Percentiles rank a stretch among this genome's conserved stretches.
These are phyloP conservation scores for Scutellaria galericulata DNA, from an alignment of 257 asterid species.

Conservation along the genomic window DNA sequence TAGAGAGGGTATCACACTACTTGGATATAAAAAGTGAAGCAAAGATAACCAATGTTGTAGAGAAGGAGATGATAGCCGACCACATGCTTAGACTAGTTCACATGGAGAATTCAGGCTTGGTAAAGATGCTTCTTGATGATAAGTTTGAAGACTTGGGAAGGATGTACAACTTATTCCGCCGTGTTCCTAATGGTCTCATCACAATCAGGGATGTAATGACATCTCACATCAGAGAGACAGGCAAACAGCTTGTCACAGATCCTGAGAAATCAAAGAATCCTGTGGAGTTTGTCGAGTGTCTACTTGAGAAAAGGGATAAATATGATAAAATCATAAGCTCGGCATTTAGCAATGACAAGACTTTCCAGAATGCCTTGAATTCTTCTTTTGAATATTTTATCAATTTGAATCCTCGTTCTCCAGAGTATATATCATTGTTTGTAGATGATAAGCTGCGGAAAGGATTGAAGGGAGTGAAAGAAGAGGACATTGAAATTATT, in stretches of 20 bases:
- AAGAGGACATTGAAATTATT: slow-evolving; percentile 59
- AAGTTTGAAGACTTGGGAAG: slow-evolving; percentile 76
- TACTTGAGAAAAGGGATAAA: slow-evolving; percentile 57
- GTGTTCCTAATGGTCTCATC: slow-evolving; percentile 68
- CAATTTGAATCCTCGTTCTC: slow-evolving; percentile 65
- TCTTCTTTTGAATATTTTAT: slow-evolving; percentile 64
- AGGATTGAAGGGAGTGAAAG: slow-evolving; percentile 63
- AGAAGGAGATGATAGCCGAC: slow-evolving; percentile 82
- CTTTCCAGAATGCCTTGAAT: slow-evolving; percentile 67
- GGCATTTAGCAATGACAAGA: slow-evolving; percentile 62
- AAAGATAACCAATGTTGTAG: slow-evolving; percentile 73
- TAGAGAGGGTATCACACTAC: slow-evolving; percentile 85
- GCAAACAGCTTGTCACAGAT: slow-evolving; percentile 82
- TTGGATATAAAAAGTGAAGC: slow-evolving; percentile 76
- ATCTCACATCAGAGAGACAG: slow-evolving; percentile 77
- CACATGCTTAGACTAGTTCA: slow-evolving; percentile 83
- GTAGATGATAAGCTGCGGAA: slow-evolving; percentile 65
- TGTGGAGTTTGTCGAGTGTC: slow-evolving; percentile 74
- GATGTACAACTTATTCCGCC: slow-evolving; percentile 75
- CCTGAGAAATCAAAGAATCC: slow-evolving; percentile 87
- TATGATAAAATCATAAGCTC: slow-evolving; percentile 58
- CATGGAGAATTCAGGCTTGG: slow-evolving; percentile 91
- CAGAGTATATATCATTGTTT: slow-evolving; percentile 65
- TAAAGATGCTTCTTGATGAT: slow-evolving; percentile 78
- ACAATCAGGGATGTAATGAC: slow-evolving; percentile 83